Evolutionary conservation across 2,329 filamentous ascomycete species (phyloP).

Genomic region (Colletotrichum spinosum): DNA sequence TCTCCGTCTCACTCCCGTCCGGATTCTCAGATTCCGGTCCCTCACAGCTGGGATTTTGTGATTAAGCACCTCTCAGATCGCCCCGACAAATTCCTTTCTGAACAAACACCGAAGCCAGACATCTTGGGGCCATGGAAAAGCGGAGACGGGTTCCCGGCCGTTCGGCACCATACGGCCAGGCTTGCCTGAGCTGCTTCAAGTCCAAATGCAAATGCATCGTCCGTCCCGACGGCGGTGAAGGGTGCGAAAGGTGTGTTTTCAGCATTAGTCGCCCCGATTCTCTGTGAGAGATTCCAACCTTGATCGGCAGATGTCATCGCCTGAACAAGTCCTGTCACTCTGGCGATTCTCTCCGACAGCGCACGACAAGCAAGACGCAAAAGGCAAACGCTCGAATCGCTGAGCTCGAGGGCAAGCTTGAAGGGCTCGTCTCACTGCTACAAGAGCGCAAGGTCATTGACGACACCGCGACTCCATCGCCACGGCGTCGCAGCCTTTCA

Average conservation of each 20-base stretch:
- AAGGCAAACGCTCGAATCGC: background rate
- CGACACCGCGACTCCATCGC: background rate
- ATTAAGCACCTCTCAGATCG: background rate
- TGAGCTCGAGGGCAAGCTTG: background rate
- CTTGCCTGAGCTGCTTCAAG: slow-evolving; percentile 59
- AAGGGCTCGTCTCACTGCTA: background rate
- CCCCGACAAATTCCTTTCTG: background rate
- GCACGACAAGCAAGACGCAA: background rate
- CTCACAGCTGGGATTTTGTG: background rate
- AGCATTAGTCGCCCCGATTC: too few relatives aligned
- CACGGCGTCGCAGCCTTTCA: background rate
- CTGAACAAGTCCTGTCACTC: slow-evolving; percentile 10
- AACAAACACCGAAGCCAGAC: background rate
- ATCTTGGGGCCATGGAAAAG: slow-evolving; percentile 1
- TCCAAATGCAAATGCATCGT: slow-evolving; percentile 63
- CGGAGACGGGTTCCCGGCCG: slow-evolving; percentile 15
- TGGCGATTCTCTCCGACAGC: background rate
- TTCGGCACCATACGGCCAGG: slow-evolving; percentile 55
- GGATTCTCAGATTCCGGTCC: too few relatives aligned
- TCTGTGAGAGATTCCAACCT: too few relatives aligned
- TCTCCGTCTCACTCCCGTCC: too few relatives aligned
- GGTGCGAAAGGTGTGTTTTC: slow-evolving; percentile 31
- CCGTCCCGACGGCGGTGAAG: slow-evolving; percentile 41
- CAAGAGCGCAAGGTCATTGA: slow-evolving; percentile 10
- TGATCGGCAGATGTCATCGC: slow-evolving; percentile 1